These are phyloP conservation scores for Puccinia coronata DNA, from an alignment of 1,284 basidiomycete genomes.

Conservation along the genomic window DNA sequence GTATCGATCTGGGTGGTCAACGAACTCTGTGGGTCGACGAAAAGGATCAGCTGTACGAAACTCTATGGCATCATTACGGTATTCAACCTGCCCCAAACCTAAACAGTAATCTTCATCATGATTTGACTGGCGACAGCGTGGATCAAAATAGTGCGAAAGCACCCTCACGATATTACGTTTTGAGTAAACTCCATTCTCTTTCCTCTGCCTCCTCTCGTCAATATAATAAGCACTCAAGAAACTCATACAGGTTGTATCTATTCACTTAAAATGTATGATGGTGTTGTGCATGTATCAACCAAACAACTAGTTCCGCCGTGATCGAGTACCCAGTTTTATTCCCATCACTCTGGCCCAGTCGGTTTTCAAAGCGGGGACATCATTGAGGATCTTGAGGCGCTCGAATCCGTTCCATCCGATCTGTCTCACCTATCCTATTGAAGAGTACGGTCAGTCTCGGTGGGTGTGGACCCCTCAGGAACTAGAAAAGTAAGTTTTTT, in stretches of 20 bases:
- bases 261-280: neutral
- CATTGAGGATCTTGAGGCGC: constrained; percentile 39
- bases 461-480: constrained; percentile 43
- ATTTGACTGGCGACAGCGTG: neutral
- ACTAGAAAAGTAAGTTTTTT: constrained; percentile 24
- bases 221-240: neutral
- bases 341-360: constrained; percentile 34
- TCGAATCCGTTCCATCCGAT: constrained; percentile 36
- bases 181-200: constrained; percentile 6
- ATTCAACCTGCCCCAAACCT: constrained; percentile 20
- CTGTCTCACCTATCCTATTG: constrained; percentile 25
- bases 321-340: constrained; percentile 38
- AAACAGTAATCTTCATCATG: neutral
- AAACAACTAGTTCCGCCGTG: constrained; percentile 21
- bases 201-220: neutral
- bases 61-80: constrained; percentile 30
- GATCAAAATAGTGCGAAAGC: neutral
- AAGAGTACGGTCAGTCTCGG: constrained; percentile 24
- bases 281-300: neutral
- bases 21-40: constrained; percentile 28
- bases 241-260: neutral
- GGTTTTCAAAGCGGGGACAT: constrained; percentile 42
- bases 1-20: constrained; percentile 23
- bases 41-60: constrained; percentile 34
- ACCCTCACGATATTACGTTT: constrained; percentile 26